Base-by-base conservation (phyloP, 345 rosid species). In the Laguncularia racemosa region DNA sequence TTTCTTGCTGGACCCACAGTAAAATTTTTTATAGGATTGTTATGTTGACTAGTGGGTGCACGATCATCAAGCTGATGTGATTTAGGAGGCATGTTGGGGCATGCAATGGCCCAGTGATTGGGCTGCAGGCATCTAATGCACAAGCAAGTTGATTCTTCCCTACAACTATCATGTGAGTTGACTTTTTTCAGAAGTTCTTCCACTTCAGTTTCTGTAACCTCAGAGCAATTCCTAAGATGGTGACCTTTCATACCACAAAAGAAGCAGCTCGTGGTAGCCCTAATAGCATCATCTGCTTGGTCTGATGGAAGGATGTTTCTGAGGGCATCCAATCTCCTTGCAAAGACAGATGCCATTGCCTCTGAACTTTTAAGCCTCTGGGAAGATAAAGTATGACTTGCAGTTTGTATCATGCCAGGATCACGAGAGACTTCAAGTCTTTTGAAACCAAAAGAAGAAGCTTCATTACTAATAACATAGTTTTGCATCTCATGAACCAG, bases 181-280 rank as follows among this genome's bases (percentile, higher is more conserved):
- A 72, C 26, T 60, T 71, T 79, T 58, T 61, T 71, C 40, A 74
- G 50, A 44, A 88, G 72, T 70, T 79, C 76, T 69, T 82, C 78
- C 19, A 85, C 84, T 67, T 88, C 95, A 14, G 65, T 23, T 69
- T 78, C 83, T n/a, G 81, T 59, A 47, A 84, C 72, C 68, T 84
- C 78, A 18, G 81, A 52, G 78, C 98, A 91, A 60, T 78, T 77
- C 59, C 23, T 68, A 71, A 88, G 61, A 56, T 71, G 62, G 50
- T 85, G 95, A 69, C 90, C 85, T 67, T 70, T 78, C 54, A 57
- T 71, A 48, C 92, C 96, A 47, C 98, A 88, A 73, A 79, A 92
- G 68, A 84, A 76, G 73, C 98, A 88, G 50, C 70, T 64, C 43
- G 21, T n/a, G 21, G 56, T 48, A 52, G 58, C 68, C 44, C 60